These are phyloP conservation scores for Cutaneotrichosporon cyanovorans DNA, from an alignment of 1,284 basidiomycete species.

Conservation along the genomic window DNA sequence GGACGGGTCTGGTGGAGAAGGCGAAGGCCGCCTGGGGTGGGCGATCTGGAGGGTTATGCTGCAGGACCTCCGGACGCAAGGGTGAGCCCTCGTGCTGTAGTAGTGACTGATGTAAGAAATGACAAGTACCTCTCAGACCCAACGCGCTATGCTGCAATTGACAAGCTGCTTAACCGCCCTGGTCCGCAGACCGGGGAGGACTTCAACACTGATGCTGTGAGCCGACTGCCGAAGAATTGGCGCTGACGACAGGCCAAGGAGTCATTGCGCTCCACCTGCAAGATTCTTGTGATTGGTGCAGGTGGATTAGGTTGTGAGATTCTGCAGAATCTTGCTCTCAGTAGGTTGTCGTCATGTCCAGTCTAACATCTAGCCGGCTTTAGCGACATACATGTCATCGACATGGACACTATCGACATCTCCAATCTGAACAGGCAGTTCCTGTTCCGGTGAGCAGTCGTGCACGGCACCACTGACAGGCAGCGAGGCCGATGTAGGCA, in stretches of 20 bases:
- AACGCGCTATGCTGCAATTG: slow-evolving; percentile 28
- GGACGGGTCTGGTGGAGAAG: slow-evolving; percentile 45
- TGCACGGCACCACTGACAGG: background rate
- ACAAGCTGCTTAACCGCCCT: slow-evolving; percentile 37
- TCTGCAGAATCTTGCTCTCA: slow-evolving; percentile 78
- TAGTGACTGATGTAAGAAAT: slow-evolving; percentile 11
- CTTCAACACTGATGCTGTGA: slow-evolving; percentile 29
- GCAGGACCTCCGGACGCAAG: slow-evolving; percentile 29
- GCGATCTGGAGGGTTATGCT: slow-evolving; percentile 48
- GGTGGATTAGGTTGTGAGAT: slow-evolving; percentile 94
- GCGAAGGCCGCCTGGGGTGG: slow-evolving; percentile 47
- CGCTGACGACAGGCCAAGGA: slow-evolving; percentile 61
- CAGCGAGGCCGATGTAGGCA: slow-evolving; percentile 66
- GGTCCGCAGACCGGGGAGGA: slow-evolving; percentile 40
- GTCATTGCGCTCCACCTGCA: slow-evolving; percentile 74
- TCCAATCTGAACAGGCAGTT: slow-evolving; percentile 98
- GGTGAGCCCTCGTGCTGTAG: slow-evolving; percentile 3
- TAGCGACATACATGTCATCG: slow-evolving; percentile 97
- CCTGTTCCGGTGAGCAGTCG: slow-evolving; percentile 68
- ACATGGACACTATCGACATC: slow-evolving; percentile 99
- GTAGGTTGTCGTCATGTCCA: slow-evolving; percentile 22
- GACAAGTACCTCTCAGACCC: slow-evolving; percentile 21
- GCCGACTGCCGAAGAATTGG: slow-evolving; percentile 1
- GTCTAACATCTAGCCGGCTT: slow-evolving; percentile 62
- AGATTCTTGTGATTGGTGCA: slow-evolving; percentile 94